Evolutionary conservation across 305 asterid genomes (phyloP).

Genomic region (Petunia hybrid): DNA sequence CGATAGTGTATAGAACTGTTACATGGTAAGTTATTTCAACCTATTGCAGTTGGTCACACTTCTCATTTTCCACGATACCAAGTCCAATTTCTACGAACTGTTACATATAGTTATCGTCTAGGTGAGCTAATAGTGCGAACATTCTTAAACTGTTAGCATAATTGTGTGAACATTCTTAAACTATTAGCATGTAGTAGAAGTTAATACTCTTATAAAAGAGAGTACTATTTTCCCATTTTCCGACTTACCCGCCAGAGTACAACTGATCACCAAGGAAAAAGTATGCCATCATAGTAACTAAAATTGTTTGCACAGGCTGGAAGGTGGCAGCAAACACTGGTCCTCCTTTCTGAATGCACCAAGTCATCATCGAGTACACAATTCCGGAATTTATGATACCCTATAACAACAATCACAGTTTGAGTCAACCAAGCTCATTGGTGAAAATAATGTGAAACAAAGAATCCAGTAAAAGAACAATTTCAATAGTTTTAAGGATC

Average conservation of each 20-base stretch:
- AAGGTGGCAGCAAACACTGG: constrained; percentile 81
- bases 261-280: constrained; percentile 69
- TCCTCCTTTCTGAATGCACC: constrained; percentile 42
- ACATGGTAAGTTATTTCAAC: no score
- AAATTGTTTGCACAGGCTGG: constrained; percentile 82
- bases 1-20: no score
- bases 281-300: constrained; percentile 77
- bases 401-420: constrained; percentile 41
- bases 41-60: no score
- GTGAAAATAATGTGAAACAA: neutral
- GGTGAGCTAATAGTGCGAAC: no score
- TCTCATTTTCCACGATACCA: no score
- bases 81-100: no score
- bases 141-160: no score
- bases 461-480: neutral
- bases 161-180: no score
- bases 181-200: no score
- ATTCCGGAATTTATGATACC: constrained; percentile 80
- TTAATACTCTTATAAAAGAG: no score
- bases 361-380: constrained; percentile 44
- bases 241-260: constrained; percentile 76
- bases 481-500: neutral
- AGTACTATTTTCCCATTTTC: no score
- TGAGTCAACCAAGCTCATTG: neutral
- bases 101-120: no score